phyloP scores from a whole-genome alignment of 164 flowering plant genomes.

The Vitis amurensis region DNA sequence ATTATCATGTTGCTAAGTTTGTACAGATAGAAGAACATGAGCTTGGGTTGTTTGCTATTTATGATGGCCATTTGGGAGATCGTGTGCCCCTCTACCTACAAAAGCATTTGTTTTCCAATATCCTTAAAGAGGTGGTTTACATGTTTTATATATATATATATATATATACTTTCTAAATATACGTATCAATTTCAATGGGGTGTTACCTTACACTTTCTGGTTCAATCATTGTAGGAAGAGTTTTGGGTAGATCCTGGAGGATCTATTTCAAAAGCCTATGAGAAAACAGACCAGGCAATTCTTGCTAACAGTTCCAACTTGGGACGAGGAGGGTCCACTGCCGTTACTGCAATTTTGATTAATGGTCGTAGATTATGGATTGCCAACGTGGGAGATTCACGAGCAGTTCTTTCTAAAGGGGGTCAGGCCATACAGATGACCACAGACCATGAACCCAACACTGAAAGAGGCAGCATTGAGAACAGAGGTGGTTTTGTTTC shows the following conservation, averaged over 20 bases:
- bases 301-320: slow-evolving; percentile 38
- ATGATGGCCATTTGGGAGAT: slow-evolving; percentile 61
- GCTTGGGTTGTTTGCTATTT: slow-evolving; percentile 60
- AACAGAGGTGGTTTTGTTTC: slow-evolving; percentile 55
- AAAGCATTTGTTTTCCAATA: slow-evolving; percentile 51
- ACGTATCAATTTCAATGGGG: background rate
- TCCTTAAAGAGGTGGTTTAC: slow-evolving; percentile 41
- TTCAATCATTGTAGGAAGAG: slow-evolving; percentile 33
- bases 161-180: background rate
- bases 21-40: slow-evolving; percentile 37
- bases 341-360: slow-evolving; percentile 47
- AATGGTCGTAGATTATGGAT: slow-evolving; percentile 39
- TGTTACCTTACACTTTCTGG: slow-evolving; percentile 1
- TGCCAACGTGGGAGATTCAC: slow-evolving; percentile 53
- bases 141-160: background rate
- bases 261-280: slow-evolving; percentile 51
- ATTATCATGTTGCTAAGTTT: slow-evolving; percentile 60
- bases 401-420: slow-evolving; percentile 48
- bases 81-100: slow-evolving; percentile 52
- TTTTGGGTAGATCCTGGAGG: slow-evolving; percentile 44
- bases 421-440: slow-evolving; percentile 43
- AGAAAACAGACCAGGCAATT: slow-evolving; percentile 46
- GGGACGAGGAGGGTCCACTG: slow-evolving; percentile 53
- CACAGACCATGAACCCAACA: slow-evolving; percentile 52
- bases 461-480: slow-evolving; percentile 49